phyloP scores from a whole-genome alignment of 2,329 filamentous ascomycete species.

The Ilyonectria sp. region DNA sequence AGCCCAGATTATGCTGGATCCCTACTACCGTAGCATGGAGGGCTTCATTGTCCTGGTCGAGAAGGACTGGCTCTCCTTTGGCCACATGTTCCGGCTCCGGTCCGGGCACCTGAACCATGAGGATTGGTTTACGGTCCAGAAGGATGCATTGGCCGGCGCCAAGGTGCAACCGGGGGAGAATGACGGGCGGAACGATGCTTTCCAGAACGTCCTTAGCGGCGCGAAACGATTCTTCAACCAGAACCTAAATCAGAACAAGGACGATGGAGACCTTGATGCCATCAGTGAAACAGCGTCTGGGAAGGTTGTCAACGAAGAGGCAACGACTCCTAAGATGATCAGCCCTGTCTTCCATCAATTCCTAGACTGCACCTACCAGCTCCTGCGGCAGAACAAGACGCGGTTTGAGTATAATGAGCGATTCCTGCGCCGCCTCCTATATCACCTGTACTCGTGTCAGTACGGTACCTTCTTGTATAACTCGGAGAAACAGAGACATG shows the following conservation, averaged over 20 bases:
- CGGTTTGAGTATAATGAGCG: constrained; percentile 98
- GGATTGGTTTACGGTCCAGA: constrained; percentile 93
- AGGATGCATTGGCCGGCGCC: constrained; percentile 79
- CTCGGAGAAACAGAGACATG: constrained; percentile 88
- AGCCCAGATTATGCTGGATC: constrained; percentile 93
- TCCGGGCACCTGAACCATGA: constrained; percentile 90
- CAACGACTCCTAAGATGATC: constrained; percentile 89
- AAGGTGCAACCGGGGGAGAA: constrained; percentile 74
- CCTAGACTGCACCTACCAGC: constrained; percentile 92
- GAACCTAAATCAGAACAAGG: constrained; percentile 77
- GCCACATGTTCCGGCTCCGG: constrained; percentile 97
- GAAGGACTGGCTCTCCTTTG: constrained; percentile 98
- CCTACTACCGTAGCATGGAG: constrained; percentile 93
- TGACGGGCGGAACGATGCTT: constrained; percentile 77
- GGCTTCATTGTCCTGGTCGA: constrained; percentile 96
- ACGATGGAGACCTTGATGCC: constrained; percentile 75
- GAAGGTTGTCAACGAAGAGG: constrained; percentile 68
- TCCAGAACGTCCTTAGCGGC: constrained; percentile 90
- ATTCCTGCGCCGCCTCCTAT: constrained; percentile 89
- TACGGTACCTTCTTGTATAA: constrained; percentile 98
- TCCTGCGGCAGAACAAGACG: constrained; percentile 86
- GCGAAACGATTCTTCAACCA: constrained; percentile 92
- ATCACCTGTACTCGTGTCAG: constrained; percentile 95
- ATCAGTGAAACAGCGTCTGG: constrained; percentile 57
- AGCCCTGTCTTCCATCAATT: constrained; percentile 99